These are phyloP conservation scores for Cercospora sesami DNA, from an alignment of 2,329 filamentous ascomycete genomes.

Conservation along the genomic window DNA sequence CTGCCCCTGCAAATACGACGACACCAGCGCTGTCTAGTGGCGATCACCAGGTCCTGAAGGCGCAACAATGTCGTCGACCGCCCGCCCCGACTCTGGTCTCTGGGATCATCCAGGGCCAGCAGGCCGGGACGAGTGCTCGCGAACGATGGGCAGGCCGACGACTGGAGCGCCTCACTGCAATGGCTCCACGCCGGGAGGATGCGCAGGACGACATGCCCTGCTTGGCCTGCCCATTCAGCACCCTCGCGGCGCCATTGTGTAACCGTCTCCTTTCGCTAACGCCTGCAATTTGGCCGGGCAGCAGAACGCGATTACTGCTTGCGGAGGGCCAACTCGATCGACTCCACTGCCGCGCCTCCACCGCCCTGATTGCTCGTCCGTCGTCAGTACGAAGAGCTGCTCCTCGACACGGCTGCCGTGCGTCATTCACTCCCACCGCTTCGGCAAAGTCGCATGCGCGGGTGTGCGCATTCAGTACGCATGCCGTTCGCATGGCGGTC, in stretches of 20 bases:
- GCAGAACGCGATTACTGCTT: constrained; percentile 16
- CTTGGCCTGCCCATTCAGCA: background rate
- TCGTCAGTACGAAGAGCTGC: background rate
- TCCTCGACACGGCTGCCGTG: background rate
- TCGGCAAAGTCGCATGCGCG: constrained; percentile 17
- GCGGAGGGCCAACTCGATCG: constrained; percentile 11
- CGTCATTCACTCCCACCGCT: constrained; percentile 15
- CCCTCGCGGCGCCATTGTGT: constrained; percentile 1
- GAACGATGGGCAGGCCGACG: constrained; percentile 9
- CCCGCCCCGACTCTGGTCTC: constrained; percentile 17
- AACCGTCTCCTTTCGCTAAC: constrained; percentile 19
- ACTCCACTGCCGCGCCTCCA: constrained; percentile 12
- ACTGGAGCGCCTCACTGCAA: constrained; percentile 19
- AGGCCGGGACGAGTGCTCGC: constrained; percentile 12
- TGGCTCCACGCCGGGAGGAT: background rate
- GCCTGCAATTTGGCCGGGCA: constrained; percentile 10
- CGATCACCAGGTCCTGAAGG: constrained; percentile 17
- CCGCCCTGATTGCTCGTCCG: background rate
- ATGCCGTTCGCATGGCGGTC: constrained; percentile 28
- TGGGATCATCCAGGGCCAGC: constrained; percentile 22
- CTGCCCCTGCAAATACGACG: constrained; percentile 8
- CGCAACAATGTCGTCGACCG: constrained; percentile 10
- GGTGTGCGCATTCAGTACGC: constrained; percentile 22
- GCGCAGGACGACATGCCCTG: background rate
- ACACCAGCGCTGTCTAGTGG: constrained; percentile 10